Evolutionary conservation across 371 early-diverging fungal species (phyloP), one percentile per base, ranked within the genome.

Genomic region (Rhizomucor pusillus): DNA sequence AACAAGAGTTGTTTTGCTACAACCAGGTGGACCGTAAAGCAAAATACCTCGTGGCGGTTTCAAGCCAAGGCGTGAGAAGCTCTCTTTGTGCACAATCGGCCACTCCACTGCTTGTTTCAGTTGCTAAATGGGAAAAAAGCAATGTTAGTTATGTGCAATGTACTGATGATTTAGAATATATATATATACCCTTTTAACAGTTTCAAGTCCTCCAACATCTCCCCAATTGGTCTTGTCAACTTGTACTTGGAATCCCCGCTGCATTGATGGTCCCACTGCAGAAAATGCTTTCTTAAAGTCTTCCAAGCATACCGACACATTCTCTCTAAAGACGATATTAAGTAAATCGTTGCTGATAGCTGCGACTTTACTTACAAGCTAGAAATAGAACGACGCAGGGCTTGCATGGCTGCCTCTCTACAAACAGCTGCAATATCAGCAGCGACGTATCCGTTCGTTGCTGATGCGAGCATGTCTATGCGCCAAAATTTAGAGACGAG

Each of bases 1-100:
- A 23, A 93, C 98, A 16, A 99, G 66, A 0, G 96, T 93, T 0
- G 99, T 99, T 69, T 99, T 99, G 68, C 94, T 92, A 73, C 98
- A 98, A 3, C 99, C 99, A 1, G 99, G 98, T 14, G 99, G 99
- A 1, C 99, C 99, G 66, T 96, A 97, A 11, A 99, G 69, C 18
- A 99, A 70, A 3, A 99, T 86, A 1, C 99, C 99, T 41, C 91
- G 67, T 0, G 94, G 90, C 0, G 91, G 87, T 40, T 76, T 77
- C 19, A 97, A 60, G 0, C 97, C 96, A n/a, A 97, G 71, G 34
- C 90, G 76, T 11, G 56, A 43, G 67, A 93, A 95, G 0, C 87
- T 75, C 1, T 84, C 84, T 10, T 72, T 75, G 61, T 92, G 84
- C 10, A 82, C 47, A 4, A 98, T 57, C 1, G 99, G 99, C 91